phyloP scores from a whole-genome alignment of 495 filamentous ascomycete species.

The Terfezia claveryi region DNA sequence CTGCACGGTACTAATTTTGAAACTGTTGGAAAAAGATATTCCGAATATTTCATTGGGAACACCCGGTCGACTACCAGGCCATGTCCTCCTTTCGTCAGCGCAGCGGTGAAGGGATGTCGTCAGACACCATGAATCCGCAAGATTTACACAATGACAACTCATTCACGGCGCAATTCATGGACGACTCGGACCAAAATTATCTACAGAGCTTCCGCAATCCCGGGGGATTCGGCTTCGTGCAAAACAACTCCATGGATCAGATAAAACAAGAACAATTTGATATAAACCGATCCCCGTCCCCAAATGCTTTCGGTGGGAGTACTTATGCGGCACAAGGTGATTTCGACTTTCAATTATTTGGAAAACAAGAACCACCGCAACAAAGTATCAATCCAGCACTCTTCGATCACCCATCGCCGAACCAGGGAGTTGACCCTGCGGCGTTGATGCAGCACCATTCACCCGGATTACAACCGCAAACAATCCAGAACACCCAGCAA shows the following conservation, averaged over 20 bases:
- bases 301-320: constrained; percentile 25
- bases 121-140: no score
- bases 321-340: constrained; percentile 28
- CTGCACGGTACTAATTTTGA: no score
- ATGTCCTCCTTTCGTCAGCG: no score
- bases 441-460: constrained; percentile 32
- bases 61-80: no score
- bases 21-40: no score
- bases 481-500: constrained; percentile 25
- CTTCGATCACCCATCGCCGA: constrained; percentile 43
- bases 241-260: neutral
- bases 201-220: neutral
- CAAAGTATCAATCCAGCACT: constrained; percentile 33
- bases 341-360: constrained; percentile 34
- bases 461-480: constrained; percentile 34
- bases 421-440: constrained; percentile 23
- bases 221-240: neutral
- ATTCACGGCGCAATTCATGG: neutral
- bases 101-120: no score
- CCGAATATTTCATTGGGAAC: no score
- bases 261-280: neutral
- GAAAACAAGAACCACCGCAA: constrained; percentile 24
- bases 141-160: neutral
- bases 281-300: neutral
- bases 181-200: neutral